Base-by-base conservation (phyloP, 2,329 filamentous ascomycete genomes). In the Fusarium sp. region DNA sequence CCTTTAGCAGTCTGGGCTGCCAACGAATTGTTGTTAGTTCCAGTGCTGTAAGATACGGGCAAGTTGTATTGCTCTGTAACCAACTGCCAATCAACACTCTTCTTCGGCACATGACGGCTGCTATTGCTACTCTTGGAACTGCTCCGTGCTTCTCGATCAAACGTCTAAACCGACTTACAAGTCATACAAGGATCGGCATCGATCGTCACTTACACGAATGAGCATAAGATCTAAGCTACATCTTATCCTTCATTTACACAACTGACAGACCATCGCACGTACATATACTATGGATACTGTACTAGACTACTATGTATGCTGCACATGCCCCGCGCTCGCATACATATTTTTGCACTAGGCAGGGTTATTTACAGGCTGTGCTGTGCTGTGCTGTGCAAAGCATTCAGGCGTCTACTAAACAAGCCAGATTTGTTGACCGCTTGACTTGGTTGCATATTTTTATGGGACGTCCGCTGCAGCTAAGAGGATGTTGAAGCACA, bases 391-490 rank as follows among this genome's bases (percentile, higher is more conserved):
- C 49, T 57, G 55, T 72, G 70, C 65, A 75, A 59, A 74, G 70
- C 62, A 65, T 60, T 50, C 66, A 52, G 38, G 58, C 63, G 62
- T 45, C 23, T 45, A 28, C 47, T 51, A 40, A 51, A n/a, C n/a
- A 40, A 28, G 26, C 59, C 61, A 58, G 68, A 65, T 58, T 23
- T 50, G 72, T 73, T 75, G 74, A 76, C 73, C 74, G 71, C 74
- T 69, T 74, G 70, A 68, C 64, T 69, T 71, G 73, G 57, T 65
- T 76, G 74, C 74, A 76, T 76, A 70, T 72, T 73, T 53, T 75
- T 76, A 76, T 76, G 74, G 74, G 62, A 76, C 74, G 33, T 50
- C 44, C 26, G 59, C 72, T 76, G 74, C 73, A 72, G 67, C 74
- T 75, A 75, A 62, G 58, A 58, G 23, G 47, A 56, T 52, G 57